Evolutionary conservation across 345 rosid genomes (phyloP).

Genomic region (Streptanthus diversifolius): DNA sequence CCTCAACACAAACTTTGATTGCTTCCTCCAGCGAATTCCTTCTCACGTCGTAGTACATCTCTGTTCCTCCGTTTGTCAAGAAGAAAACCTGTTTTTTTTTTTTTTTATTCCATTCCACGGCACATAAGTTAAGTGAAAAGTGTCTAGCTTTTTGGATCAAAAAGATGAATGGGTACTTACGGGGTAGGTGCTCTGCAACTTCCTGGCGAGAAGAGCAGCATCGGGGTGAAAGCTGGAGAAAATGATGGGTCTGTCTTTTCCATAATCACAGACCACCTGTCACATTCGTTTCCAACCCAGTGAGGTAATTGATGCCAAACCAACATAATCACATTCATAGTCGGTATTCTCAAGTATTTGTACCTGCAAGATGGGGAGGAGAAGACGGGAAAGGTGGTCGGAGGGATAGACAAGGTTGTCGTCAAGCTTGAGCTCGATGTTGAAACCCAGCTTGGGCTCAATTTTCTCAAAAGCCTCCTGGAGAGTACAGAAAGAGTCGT

Average conservation of each 20-base stretch:
- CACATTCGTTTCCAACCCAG: not conserved
- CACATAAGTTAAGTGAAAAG: not conserved
- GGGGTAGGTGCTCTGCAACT: constrained; percentile 70
- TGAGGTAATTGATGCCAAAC: not conserved
- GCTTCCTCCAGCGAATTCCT: constrained; percentile 93
- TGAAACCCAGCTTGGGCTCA: constrained; percentile 68
- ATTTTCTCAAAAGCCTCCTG: constrained; percentile 78
- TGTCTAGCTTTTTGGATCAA: not conserved
- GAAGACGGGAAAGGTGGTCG: constrained; percentile 53
- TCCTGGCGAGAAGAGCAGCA: constrained; percentile 70
- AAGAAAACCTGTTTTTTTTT: constrained; percentile 58
- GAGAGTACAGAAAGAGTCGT: constrained; percentile 73
- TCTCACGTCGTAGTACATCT: constrained; percentile 54
- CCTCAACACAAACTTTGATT: constrained; percentile 57
- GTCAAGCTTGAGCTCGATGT: constrained; percentile 88
- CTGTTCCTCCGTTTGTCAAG: constrained; percentile 68
- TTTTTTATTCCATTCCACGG: not conserved
- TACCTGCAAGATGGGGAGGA: constrained; percentile 62
- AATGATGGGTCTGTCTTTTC: constrained; percentile 57
- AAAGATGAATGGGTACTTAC: constrained; percentile 38
- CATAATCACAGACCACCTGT: constrained; percentile 59
- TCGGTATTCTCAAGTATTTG: not conserved
- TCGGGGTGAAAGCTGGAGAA: constrained; percentile 95
- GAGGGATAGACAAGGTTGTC: constrained; percentile 62
- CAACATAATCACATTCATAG: not conserved